Conservation (phyloP, 768 basidiomycete genomes). For the Rubroboletus satanas region DNA sequence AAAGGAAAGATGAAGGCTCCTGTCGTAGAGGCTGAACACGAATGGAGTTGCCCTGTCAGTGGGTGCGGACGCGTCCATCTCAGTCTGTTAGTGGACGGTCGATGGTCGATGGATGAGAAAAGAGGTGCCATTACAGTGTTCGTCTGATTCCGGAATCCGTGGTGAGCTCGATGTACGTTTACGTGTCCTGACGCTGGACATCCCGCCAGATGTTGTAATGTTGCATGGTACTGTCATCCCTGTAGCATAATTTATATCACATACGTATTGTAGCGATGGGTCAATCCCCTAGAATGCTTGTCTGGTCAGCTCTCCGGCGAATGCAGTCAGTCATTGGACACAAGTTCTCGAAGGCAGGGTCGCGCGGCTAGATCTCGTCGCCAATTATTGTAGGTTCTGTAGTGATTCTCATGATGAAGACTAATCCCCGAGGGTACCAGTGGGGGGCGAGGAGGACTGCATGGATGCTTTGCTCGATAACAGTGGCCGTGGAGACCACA, state of each 20-base stretch:
- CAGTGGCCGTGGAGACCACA: slow-evolving; percentile 5
- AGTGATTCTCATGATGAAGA: background rate
- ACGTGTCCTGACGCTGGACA: slow-evolving; percentile 9
- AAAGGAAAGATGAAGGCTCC: slow-evolving; percentile 34
- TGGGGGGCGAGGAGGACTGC: background rate
- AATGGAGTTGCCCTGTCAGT: slow-evolving; percentile 64
- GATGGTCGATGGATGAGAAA: slow-evolving; percentile 57
- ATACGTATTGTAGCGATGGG: slow-evolving; percentile 13
- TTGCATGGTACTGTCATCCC: background rate
- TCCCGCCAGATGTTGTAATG: slow-evolving; percentile 1
- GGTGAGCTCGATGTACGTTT: slow-evolving; percentile 13
- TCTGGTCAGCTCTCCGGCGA: background rate
- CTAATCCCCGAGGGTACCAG: slow-evolving; percentile 6
- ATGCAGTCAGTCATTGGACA: no score
- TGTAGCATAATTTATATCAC: slow-evolving; percentile 15
- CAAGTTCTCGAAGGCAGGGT: background rate
- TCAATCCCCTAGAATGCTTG: background rate
- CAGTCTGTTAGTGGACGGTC: slow-evolving; percentile 55
- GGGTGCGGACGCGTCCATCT: slow-evolving; percentile 52
- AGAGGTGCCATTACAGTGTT: slow-evolving; percentile 38
- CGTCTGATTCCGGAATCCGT: slow-evolving; percentile 30
- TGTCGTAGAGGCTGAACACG: slow-evolving; percentile 45
- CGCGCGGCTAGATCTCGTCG: background rate
- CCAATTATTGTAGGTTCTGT: background rate
- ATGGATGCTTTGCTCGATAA: background rate